Conservation (phyloP, 257 asterid species). For the Solanum ossicruentum region DNA sequence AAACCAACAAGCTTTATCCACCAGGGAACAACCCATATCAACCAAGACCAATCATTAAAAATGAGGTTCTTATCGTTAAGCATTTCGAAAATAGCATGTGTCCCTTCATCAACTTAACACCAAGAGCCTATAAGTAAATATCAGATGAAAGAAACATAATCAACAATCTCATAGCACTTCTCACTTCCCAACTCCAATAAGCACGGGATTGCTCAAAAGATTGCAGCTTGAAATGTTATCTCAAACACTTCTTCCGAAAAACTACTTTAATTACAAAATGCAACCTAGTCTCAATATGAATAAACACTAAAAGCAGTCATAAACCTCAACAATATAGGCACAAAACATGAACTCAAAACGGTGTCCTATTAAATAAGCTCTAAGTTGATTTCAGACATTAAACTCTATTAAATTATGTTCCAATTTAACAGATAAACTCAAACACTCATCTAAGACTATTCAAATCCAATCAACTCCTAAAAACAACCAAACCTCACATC, state of each 20-base stretch:
- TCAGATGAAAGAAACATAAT: not conserved
- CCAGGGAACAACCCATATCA: not conserved
- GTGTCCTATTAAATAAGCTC: not conserved
- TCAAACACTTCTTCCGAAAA: not conserved
- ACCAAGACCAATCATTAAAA: not conserved
- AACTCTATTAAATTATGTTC: too few relatives aligned
- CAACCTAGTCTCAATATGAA: not conserved
- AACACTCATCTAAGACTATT: not conserved
- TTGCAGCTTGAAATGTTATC: not conserved
- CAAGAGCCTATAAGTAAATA: not conserved
- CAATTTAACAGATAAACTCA: not conserved
- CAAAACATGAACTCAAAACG: not conserved
- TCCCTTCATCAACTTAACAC: not conserved
- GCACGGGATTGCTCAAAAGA: not conserved
- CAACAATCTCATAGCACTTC: not conserved
- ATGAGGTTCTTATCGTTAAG: not conserved
- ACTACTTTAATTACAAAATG: not conserved
- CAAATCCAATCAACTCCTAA: not conserved
- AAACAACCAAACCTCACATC: not conserved
- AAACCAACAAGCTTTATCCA: not conserved
- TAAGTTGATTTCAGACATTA: not conserved
- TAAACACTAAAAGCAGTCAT: not conserved
- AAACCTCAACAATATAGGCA: not conserved
- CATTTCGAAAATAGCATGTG: not conserved
- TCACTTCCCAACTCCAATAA: not conserved